Evolutionary conservation across 371 early-diverging fungal species (phyloP), one percentile per base, ranked within the genome.

Genomic region (Mortierella sp.): DNA sequence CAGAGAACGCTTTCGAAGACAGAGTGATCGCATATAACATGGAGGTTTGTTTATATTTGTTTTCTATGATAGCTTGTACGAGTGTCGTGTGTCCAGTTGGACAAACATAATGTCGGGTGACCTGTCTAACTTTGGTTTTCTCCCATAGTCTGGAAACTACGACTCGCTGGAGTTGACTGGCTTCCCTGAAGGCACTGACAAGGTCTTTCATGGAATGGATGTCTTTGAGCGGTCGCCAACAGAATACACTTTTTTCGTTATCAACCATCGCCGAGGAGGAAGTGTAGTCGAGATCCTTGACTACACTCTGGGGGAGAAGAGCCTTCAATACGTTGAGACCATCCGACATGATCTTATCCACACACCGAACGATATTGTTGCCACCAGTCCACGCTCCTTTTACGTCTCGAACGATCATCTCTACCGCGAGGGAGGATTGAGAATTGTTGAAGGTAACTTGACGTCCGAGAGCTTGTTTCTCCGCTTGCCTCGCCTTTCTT

Each of bases 321-420:
- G 64, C n/a, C 63, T 87, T 1, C 62, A 73, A 59, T 79, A 84
- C 57, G 64, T 82, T 37, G 79, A 84, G 57, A 87, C 87, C 0
- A 79, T 87, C 19, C 62, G 71, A 51, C 84, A 87, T 28, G 81
- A 82, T 0, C 74, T 88, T 14, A 84, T 88, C 7, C 37, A 29
- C 26, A 75, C 82, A 11, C 88, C 88, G 4, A 88, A 88, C 56
- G 86, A 88, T 57, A 82, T 88, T 43, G 82, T 81, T 11, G 84
- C 86, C 18, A 56, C 74, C 2, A 84, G 87, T 2, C 83, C 70
- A 21, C 64, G 73, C 53, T 75, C 83, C 15, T 88, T 88, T 58
- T 88, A 88, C 70, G 83, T 86, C 14, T 85, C 88, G 18, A 88
- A 88, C 68, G 84, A 86, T 55, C 57, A 81, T 60, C 47, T 46